Base-by-base conservation (phyloP, 192 early-diverging fungal genomes). In the Umbelopsis sp. region DNA sequence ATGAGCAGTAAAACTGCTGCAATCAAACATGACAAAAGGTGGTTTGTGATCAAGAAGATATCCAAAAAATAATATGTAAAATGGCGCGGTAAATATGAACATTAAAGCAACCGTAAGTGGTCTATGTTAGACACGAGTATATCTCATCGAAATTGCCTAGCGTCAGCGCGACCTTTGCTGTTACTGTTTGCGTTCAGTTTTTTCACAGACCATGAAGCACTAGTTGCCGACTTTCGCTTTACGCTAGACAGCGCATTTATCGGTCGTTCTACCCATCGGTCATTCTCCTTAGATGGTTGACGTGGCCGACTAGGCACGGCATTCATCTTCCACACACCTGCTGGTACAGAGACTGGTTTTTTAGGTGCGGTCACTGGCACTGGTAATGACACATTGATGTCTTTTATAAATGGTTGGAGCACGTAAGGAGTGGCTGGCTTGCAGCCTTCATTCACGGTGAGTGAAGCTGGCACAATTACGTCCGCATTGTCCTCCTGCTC, bases 1-100 rank as follows among this genome's bases (percentile, higher is more conserved):
- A 61, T 16, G 55, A 61, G 25, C 55, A 61, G 55, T 61, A 61
- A 61, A 30, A 61, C 37, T 41, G 37, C 37, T 37, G 18, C 35
- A 37, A 13, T 35, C 25, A 52, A 25, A 52, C 21, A 25, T 21
- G 13, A 9, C 3, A 52, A 23, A 23, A 4, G 51, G 25, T 12
- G 5, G 4, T 8, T 25, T 11, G 22, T 23, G 21, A 52, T 11
- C 12, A 25, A 52, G 21, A 22, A 25, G 27, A 52, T 21, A 22
- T 9, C 25, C 25, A 25, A 52, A 25, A 23, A 22, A 9, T 9
- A 22, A 25, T 25, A 52, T 52, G 51, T 23, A 52, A n/a, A 22
- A 25, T 52, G 51, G n/a, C n/a, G 23, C 13, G 0, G 3, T n/a
- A 0, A 21, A 10, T 22, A 52, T 21, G 22, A 10, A 41, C 37